Evolutionary conservation across 768 basidiomycete species (phyloP), one percentile per base, ranked within the genome.

Genomic region (Hygrophoropsis aurantiaca): DNA sequence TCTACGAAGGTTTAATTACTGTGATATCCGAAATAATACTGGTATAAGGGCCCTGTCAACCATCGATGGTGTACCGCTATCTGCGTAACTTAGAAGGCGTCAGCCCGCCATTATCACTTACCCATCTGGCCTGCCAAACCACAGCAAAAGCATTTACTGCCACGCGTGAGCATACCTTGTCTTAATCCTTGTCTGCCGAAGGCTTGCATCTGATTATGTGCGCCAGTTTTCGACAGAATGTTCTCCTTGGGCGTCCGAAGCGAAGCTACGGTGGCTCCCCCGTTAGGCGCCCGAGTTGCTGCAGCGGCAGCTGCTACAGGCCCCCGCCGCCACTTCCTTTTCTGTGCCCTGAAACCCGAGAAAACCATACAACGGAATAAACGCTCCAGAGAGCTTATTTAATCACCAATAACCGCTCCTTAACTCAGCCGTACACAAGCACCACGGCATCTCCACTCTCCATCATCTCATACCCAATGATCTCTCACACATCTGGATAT

Each of bases 31-130:
- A 19, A 26, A 13, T 16, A 34, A 18, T 4, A 32, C 43, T 16
- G 10, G 37, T 11, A 27, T 16, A 42, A 89, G 85, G 87, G 5
- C 88, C 89, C 2, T 88, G 86, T 48, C 90, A 91, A 69, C 90
- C 91, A 1, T 90, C 87, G 25, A 92, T 94, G 86, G 88, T 93
- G 19, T 94, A 85, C 61, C 87, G 94, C 23, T 95, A 93, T 69
- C 78, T 95, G 27, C 81, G 94, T 38, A 87, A 85, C 65, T 75
- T 97, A 10, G 94, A 97, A 65, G 91, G 90, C 18, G 81, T 94
- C 52, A 93, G 87, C 55, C 94, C 94, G 2, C 89, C 92, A 6
- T 73, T 97, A 33, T 79, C 85, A 7, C 78, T 97, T 34, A 88
- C 87, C 0, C 91, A 94, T 56, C 85, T 94, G 24, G 77, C 81